Percentiles rank a stretch among this genome's conserved stretches.
Conservation (phyloP, 768 basidiomycete genomes). For the Chlorophyllum brunneum region DNA sequence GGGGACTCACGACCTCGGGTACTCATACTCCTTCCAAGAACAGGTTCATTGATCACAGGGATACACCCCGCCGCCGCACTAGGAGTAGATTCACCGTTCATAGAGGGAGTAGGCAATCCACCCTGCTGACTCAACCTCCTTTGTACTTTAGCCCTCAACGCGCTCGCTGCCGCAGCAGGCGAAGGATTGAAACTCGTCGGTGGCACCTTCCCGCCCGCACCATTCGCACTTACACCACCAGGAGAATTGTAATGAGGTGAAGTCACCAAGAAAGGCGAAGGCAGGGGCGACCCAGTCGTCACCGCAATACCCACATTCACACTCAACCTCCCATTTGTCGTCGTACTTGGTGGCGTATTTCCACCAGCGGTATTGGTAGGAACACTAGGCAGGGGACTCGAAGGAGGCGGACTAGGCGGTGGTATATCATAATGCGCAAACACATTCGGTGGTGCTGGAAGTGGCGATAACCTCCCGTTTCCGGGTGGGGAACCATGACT, state of each 20-base stretch:
- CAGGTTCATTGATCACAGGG: not conserved
- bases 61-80: not conserved
- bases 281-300: conserved; percentile 10
- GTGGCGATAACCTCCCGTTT: conserved; percentile 9
- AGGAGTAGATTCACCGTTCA: not conserved
- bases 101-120: not conserved
- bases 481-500: conserved; percentile 1
- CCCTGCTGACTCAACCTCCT: conserved; percentile 4
- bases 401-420: conserved; percentile 49
- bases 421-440: conserved; percentile 46
- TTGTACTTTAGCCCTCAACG: conserved; percentile 10
- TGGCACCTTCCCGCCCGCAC: not conserved
- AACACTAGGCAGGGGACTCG: conserved; percentile 38
- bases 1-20: conserved; percentile 44
- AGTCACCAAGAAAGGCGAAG: conserved; percentile 7
- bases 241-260: not conserved
- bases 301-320: conserved; percentile 8
- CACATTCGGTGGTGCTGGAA: conserved; percentile 33
- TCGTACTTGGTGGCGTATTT: no score
- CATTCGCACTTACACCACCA: not conserved
- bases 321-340: conserved; percentile 8
- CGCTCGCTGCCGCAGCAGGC: conserved; percentile 3
- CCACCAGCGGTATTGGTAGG: conserved; percentile 16
- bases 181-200: conserved; percentile 5
- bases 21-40: not conserved